phyloP scores from a whole-genome alignment of 1,284 basidiomycete species.

The Tilletia horrida region DNA sequence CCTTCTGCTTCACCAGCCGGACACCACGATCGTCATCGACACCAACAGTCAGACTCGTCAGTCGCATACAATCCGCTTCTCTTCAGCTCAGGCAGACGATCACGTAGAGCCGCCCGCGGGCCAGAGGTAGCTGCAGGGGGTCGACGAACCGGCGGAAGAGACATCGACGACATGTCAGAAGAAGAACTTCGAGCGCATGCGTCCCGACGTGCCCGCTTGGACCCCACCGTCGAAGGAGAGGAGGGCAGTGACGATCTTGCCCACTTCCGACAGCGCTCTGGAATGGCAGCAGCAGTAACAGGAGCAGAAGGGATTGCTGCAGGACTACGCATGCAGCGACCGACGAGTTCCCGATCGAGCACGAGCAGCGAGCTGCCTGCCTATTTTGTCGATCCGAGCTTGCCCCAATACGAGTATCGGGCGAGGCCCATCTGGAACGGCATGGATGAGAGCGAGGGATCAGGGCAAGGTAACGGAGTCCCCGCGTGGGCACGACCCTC shows the following conservation, averaged over 20 bases:
- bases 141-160: background rate
- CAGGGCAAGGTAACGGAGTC: background rate
- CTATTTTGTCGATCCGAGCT: constrained; percentile 11
- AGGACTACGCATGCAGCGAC: too few species aligned
- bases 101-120: constrained; percentile 3
- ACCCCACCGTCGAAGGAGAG: too few species aligned
- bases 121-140: background rate
- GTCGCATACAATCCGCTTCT: background rate
- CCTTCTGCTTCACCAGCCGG: background rate
- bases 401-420: constrained; percentile 14
- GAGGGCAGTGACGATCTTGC: too few species aligned
- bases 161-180: constrained; percentile 14
- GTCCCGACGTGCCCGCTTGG: too few species aligned
- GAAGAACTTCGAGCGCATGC: background rate
- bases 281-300: background rate
- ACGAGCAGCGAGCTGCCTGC: background rate
- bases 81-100: constrained; percentile 8
- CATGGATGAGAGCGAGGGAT: background rate
- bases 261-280: too few species aligned
- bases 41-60: background rate
- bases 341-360: background rate
- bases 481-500: background rate
- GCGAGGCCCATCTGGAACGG: background rate
- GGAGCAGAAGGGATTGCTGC: background rate
- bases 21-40: background rate